Evolutionary conservation across 1,284 basidiomycete species (phyloP).

Genomic region (Cystobasidium sp.): DNA sequence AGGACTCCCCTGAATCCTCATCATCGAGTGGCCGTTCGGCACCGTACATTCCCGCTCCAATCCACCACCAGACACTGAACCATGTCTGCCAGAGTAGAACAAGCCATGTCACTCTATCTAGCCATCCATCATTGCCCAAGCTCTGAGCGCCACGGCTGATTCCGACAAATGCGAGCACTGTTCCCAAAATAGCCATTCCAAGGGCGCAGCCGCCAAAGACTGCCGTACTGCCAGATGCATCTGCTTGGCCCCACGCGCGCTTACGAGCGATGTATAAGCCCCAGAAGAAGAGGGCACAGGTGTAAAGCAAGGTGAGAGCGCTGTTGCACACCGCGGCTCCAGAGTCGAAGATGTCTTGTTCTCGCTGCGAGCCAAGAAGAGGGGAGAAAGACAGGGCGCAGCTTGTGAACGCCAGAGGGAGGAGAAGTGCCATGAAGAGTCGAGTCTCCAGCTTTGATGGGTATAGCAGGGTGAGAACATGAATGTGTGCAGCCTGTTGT

Average conservation of each 20-base stretch:
- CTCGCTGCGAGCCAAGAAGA: conserved; percentile 62
- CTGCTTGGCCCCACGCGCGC: conserved; percentile 83
- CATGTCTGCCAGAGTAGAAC: conserved; percentile 85
- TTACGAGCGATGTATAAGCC: conserved; percentile 85
- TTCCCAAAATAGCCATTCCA: conserved; percentile 74
- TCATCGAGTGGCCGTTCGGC: conserved; percentile 57
- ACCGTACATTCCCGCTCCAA: conserved; percentile 79
- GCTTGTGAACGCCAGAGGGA: conserved; percentile 81
- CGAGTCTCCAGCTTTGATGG: conserved; percentile 88
- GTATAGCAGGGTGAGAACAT: conserved; percentile 93
- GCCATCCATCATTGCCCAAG: conserved; percentile 82
- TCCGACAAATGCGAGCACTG: conserved; percentile 75
- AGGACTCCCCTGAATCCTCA: conserved; percentile 14
- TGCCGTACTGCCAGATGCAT: conserved; percentile 77
- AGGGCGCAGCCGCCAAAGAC: conserved; percentile 86
- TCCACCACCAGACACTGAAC: conserved; percentile 66
- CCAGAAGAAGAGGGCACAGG: conserved; percentile 87
- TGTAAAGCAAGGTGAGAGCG: conserved; percentile 91
- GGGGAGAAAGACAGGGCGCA: conserved; percentile 84
- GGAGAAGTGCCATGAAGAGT: conserved; percentile 84
- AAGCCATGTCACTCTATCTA: conserved; percentile 81
- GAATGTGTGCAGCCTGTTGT: conserved; percentile 88
- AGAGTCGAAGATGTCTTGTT: conserved; percentile 71
- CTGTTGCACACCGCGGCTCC: conserved; percentile 95
- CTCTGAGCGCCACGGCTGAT: conserved; percentile 63